Evolutionary conservation across 1,284 basidiomycete species (phyloP).

Genomic region (Cutaneotrichosporon curvatum): DNA sequence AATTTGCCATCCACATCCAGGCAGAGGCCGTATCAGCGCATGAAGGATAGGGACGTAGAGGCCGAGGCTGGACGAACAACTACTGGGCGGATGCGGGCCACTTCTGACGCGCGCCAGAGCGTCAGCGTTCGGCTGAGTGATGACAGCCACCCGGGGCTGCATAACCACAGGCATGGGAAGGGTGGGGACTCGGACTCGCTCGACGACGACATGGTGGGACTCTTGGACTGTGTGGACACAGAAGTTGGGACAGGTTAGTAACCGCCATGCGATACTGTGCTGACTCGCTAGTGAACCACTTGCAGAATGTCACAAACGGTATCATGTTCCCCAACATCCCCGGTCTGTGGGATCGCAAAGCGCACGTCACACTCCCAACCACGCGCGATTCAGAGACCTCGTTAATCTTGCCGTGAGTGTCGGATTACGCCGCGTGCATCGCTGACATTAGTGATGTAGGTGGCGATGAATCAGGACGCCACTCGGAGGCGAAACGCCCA

Average conservation of each 20-base stretch:
- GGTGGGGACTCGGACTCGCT: background rate
- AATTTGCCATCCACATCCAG: background rate
- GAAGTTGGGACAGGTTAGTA: constrained; percentile 36
- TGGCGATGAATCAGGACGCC: too few species aligned
- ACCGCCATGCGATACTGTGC: background rate
- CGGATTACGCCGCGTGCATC: too few species aligned
- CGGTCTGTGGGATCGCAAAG: constrained; percentile 27
- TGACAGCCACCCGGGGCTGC: background rate
- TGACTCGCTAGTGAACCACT: constrained; percentile 32
- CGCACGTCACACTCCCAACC: too few species aligned
- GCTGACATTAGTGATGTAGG: too few species aligned
- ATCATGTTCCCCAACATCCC: constrained; percentile 44
- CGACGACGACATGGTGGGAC: constrained; percentile 36
- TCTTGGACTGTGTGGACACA: constrained; percentile 38
- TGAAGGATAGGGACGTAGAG: background rate
- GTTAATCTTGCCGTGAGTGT: too few species aligned
- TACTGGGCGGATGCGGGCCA: background rate
- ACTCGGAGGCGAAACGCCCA: background rate
- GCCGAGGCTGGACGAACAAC: background rate
- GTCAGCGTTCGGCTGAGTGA: background rate
- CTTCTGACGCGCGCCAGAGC: background rate
- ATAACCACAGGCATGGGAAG: background rate
- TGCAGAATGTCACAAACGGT: constrained; percentile 44
- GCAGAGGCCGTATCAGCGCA: background rate
- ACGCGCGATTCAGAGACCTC: too few species aligned